Percentiles rank a stretch among this genome's conserved stretches.
Conservation (phyloP, 2,329 filamentous ascomycete species). For the Aspergillaceae sp. region DNA sequence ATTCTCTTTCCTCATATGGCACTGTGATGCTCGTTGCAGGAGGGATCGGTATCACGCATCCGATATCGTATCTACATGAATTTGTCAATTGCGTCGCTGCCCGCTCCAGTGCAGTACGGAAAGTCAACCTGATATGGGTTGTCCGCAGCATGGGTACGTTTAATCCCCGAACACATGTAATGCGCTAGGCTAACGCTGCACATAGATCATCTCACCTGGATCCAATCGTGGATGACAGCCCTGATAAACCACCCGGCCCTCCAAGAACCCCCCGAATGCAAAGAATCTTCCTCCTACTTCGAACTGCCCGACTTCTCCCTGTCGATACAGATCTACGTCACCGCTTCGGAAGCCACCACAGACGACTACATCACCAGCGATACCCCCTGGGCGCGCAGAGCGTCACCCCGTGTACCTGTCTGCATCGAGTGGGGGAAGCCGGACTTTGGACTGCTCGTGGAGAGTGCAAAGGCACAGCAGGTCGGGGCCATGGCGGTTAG, state of each 20-base stretch:
- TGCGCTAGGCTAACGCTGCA: background rate
- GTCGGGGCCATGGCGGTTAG: constrained; percentile 29
- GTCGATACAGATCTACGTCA: constrained; percentile 23
- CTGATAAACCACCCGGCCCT: constrained; percentile 21
- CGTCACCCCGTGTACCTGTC: constrained; percentile 18
- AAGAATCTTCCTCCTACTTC: constrained; percentile 5
- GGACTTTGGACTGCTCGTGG: constrained; percentile 16
- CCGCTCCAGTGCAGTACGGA: constrained; percentile 18
- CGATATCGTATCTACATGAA: constrained; percentile 26
- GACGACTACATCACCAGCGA: constrained; percentile 19
- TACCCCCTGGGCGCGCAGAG: constrained; percentile 18
- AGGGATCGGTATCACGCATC: constrained; percentile 31
- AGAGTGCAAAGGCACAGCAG: constrained; percentile 19
- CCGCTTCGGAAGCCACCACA: constrained; percentile 12
- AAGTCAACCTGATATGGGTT: constrained; percentile 25
- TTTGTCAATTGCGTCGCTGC: constrained; percentile 18
- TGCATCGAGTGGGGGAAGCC: constrained; percentile 20
- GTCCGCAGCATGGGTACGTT: constrained; percentile 23
- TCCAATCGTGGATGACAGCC: constrained; percentile 27
- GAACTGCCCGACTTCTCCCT: constrained; percentile 18
- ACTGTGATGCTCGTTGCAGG: constrained; percentile 28
- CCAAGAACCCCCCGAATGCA: constrained; percentile 10
- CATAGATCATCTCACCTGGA: constrained; percentile 26
- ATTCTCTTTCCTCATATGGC: constrained; percentile 24
- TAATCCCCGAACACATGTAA: background rate